A percentile compares a stretch with the other conserved stretches of the same genome.
These are phyloP conservation scores for Globisporangium cystogenes DNA, from an alignment of 352 stramenopile species.

Conservation along the genomic window DNA sequence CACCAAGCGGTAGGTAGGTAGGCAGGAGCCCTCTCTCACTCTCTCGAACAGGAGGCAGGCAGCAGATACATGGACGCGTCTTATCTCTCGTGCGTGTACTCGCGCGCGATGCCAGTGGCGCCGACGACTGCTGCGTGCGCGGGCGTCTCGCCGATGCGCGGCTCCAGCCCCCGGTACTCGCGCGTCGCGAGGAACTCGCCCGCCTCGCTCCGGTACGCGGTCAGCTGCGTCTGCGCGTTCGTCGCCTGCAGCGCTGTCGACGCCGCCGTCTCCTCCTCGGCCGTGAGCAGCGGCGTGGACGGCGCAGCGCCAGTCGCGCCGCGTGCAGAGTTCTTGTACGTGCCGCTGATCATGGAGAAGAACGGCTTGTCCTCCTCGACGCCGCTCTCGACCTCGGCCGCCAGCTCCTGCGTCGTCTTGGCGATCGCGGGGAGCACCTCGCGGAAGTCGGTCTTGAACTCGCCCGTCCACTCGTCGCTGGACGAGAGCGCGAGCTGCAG, in stretches of 20 bases:
- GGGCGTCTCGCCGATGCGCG: conserved; percentile 69
- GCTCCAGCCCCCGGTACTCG: conserved; percentile 80
- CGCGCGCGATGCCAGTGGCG: conserved; percentile 66
- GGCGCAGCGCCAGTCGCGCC: not conserved
- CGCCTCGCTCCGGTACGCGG: conserved; percentile 63
- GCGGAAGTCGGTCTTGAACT: conserved; percentile 80
- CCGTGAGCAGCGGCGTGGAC: not conserved
- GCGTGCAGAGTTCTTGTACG: conserved; percentile 45
- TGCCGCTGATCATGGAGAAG: conserved; percentile 79
- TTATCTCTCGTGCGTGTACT: conserved; percentile 57
- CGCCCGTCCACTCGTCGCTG: conserved; percentile 83
- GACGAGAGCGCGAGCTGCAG: conserved; percentile 91
- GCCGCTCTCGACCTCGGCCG: conserved; percentile 13
- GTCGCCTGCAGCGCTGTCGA: conserved; percentile 49
- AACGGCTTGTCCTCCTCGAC: conserved; percentile 63
- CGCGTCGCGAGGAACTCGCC: conserved; percentile 62
- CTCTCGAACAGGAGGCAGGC: no score
- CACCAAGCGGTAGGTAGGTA: conserved; percentile 28
- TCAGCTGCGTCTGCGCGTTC: conserved; percentile 46
- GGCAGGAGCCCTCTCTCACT: not conserved
- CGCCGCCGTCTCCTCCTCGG: conserved; percentile 16
- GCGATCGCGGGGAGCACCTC: conserved; percentile 68
- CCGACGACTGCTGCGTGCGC: conserved; percentile 74
- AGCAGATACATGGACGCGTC: no score
- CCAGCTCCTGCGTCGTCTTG: conserved; percentile 28